Percentiles rank a stretch among this genome's conserved stretches.
Conservation (phyloP, 1,284 basidiomycete genomes). For the Boletus mariae region DNA sequence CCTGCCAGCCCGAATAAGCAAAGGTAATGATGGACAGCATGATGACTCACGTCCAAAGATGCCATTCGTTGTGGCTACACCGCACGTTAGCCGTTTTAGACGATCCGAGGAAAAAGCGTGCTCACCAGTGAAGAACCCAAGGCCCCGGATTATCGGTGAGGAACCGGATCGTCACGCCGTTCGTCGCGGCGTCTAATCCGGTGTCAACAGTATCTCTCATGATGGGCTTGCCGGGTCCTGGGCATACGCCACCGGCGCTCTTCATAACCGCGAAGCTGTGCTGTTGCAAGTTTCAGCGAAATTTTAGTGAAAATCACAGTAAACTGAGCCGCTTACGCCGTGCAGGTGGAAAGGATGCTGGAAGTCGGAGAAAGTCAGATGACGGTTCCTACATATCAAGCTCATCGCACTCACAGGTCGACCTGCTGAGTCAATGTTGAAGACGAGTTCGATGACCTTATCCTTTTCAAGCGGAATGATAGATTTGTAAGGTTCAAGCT, state of each 20-base stretch:
- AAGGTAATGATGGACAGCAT: not conserved
- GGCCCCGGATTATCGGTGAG: not conserved
- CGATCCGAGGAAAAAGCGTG: not conserved
- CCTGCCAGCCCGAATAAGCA: not conserved
- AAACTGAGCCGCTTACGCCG: constrained; percentile 17
- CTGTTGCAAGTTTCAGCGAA: constrained; percentile 1
- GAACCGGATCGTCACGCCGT: not conserved
- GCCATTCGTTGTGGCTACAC: not conserved
- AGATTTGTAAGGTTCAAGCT: not conserved
- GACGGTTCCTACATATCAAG: not conserved
- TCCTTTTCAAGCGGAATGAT: constrained; percentile 29
- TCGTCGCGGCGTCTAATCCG: not conserved
- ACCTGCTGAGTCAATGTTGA: constrained; percentile 10
- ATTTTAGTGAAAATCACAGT: not conserved
- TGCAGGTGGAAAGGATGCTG: constrained; percentile 34
- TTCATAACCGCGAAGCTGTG: constrained; percentile 23
- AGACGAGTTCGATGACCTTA: constrained; percentile 34
- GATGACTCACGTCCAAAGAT: not conserved
- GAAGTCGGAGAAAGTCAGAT: not conserved
- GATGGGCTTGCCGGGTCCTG: not conserved
- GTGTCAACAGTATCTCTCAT: not conserved
- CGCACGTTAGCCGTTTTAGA: not conserved
- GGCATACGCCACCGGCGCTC: not conserved
- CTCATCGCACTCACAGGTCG: constrained; percentile 8
- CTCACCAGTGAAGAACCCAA: not conserved